Percentiles rank a stretch among this genome's conserved stretches.
Evolutionary conservation across 176 grass and related monocot genomes (phyloP).

Genomic region (Hordeum vulgare): DNA sequence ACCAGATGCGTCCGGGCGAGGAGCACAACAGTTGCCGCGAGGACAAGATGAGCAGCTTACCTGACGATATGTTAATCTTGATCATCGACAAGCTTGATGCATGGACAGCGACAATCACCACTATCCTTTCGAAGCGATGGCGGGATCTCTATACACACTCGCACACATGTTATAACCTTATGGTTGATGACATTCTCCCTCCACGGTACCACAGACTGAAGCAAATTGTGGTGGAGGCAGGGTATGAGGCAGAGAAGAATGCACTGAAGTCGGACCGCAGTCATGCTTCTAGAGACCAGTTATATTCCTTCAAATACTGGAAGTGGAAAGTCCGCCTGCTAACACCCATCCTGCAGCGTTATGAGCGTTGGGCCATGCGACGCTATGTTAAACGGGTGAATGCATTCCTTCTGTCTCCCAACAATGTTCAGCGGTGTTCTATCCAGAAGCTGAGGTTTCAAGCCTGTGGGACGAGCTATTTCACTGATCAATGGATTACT

Average conservation of each 20-base stretch:
- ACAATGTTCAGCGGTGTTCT: background rate
- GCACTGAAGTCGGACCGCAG: background rate
- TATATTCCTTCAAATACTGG: constrained; percentile 10
- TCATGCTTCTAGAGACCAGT: background rate
- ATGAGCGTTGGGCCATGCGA: background rate
- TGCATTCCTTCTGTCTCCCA: background rate
- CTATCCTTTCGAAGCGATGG: constrained; percentile 7
- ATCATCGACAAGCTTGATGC: constrained; percentile 3
- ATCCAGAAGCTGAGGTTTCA: constrained; percentile 18
- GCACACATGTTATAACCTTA: background rate
- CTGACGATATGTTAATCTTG: background rate
- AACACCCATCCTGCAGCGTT: constrained; percentile 1
- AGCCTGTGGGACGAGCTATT: background rate
- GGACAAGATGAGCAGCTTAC: constrained; percentile 12
- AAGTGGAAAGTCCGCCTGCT: background rate
- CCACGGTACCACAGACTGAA: constrained; percentile 12
- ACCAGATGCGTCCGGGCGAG: background rate
- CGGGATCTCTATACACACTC: background rate
- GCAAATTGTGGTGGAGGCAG: background rate
- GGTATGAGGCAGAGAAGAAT: background rate
- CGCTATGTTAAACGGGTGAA: constrained; percentile 16
- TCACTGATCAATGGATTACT: constrained; percentile 6
- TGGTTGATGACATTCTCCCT: background rate
- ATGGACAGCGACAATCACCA: background rate
- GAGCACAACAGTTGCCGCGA: background rate